Base-by-base conservation (phyloP, 2,329 filamentous ascomycete genomes). In the Apiospora aurea region DNA sequence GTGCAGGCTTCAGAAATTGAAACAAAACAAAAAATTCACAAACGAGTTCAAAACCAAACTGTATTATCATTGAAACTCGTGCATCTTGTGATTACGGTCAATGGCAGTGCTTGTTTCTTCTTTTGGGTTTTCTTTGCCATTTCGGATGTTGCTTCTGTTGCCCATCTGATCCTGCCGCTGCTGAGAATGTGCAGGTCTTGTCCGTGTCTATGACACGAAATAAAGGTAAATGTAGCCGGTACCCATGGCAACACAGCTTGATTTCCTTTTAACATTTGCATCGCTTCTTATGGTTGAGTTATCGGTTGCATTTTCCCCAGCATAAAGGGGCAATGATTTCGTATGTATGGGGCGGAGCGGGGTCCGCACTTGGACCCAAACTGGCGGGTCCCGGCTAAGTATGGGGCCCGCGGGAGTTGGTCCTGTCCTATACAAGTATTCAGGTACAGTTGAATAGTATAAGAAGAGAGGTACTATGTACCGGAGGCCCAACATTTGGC, bases 1-100 rank as follows among this genome's bases (percentile, higher is more conserved):
- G 57, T 64, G 57, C 57, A 41, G 34, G 34, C 57, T 41, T 64
- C 34, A 64, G 57, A 64, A 64, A 64, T 64, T 64, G 51, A 57
- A 41, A 16, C 13, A 64, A 16, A 38, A n/a, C n/a, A 64, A 64
- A 64, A 64, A 64, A 64, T 64, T 64, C 21, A 64, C 34, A 64
- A 64, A 64, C 57, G n/a, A 64, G 11, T 41, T 64, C 21, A 41
- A 13, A 41, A 64, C 26, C n/a, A n/a, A n/a, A n/a, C 18, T 13
- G 13, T 41, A 41, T 64, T 18, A n/a, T 38, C 4, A n/a, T n/a
- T 41, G 21, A 21, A 41, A 41, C n/a, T 21, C 57, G 41, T 41
- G 34, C 57, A 64, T 10, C 29, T 41, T 5, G 57, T 64, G 57
- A 24, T 41, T 34, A n/a, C 18, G 38, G 21, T 41, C 18, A n/a